Conservation (phyloP, 345 rosid genomes). For the Pistacia vera region DNA sequence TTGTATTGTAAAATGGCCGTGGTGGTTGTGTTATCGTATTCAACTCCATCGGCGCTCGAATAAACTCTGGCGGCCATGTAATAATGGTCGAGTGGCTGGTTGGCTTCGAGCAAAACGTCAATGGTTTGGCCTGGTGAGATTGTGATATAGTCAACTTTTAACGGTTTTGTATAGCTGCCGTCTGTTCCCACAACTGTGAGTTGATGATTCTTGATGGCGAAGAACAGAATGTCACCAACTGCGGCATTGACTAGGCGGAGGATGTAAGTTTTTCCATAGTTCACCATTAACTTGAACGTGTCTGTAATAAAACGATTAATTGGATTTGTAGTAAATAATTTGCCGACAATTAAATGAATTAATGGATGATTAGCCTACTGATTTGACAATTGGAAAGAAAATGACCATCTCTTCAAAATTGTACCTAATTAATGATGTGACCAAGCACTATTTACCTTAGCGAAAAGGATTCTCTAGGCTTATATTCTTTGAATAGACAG, state of each 20-base stretch:
- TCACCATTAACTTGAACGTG: constrained; percentile 3
- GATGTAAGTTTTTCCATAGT: constrained; percentile 16
- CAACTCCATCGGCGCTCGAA: constrained; percentile 4
- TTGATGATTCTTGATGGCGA: constrained; percentile 22
- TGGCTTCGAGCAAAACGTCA: constrained; percentile 27
- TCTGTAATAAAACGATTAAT: neutral
- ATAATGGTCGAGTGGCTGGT: constrained; percentile 18
- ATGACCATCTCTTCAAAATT: no score
- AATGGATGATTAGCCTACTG: no score
- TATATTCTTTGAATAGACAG: no score
- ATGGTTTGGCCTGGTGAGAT: constrained; percentile 28
- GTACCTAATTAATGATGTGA: no score
- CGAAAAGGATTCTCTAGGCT: no score
- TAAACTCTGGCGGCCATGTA: constrained; percentile 27
- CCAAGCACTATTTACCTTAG: no score
- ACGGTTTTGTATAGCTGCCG: constrained; percentile 28
- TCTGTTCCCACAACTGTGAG: constrained; percentile 29
- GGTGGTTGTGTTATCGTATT: constrained; percentile 25
- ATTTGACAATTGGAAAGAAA: no score
- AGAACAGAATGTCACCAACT: constrained; percentile 21
- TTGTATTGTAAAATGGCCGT: constrained; percentile 22
- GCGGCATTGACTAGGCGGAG: constrained; percentile 29
- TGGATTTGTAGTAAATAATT: no score
- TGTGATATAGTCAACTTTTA: constrained; percentile 7
- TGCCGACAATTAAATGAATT: no score